Evolutionary conservation across 2,329 filamentous ascomycete species (phyloP).

Genomic region (Xylaria digitata): DNA sequence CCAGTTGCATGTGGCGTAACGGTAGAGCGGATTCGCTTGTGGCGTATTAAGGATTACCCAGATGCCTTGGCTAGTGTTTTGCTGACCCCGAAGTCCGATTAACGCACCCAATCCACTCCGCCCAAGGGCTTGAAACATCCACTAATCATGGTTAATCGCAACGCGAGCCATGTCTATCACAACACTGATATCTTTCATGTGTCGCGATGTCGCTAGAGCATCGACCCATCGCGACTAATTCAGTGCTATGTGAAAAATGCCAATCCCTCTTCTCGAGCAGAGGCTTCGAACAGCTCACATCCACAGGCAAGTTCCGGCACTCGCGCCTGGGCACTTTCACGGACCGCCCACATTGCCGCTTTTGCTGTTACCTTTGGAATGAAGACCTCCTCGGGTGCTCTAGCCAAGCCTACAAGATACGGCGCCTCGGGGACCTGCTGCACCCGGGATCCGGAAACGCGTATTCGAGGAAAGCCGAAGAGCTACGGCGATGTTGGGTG

Average conservation of each 20-base stretch:
- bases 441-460: background rate
- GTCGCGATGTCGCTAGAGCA: no score
- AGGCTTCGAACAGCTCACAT: constrained; percentile 17
- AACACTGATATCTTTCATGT: no score
- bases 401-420: constrained; percentile 18
- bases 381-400: constrained; percentile 17
- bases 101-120: no score
- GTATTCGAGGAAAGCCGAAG: background rate
- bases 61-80: no score
- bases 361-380: constrained; percentile 16
- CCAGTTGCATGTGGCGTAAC: background rate
- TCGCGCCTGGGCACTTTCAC: constrained; percentile 14
- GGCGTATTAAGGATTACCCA: no score
- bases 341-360: constrained; percentile 7
- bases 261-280: constrained; percentile 15
- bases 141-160: no score
- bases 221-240: no score
- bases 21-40: background rate
- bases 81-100: no score
- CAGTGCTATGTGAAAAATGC: constrained; percentile 1
- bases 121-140: no score
- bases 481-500: constrained; percentile 17
- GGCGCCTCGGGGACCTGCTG: constrained; percentile 12
- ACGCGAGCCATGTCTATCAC: no score
- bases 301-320: constrained; percentile 11